Evolutionary conservation across 2,329 filamentous ascomycete species (phyloP), one percentile per base, ranked within the genome.

Genomic region (Pleoardoris graminearum): DNA sequence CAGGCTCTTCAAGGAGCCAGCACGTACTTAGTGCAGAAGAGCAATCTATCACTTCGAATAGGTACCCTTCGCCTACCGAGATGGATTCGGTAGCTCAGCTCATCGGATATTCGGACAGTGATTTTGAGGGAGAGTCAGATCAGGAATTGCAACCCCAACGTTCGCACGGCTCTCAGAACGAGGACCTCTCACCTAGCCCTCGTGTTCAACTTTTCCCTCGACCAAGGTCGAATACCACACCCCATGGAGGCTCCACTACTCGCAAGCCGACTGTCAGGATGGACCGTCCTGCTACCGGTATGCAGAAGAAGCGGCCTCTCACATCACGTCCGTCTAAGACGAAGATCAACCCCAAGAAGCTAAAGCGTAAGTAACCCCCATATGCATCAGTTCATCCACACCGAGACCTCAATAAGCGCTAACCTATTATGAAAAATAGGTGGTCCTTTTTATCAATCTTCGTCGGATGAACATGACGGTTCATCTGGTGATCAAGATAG

Each of bases 111-210:
- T 17, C 43, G 1, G 37, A 48, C 11, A 52, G 50, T 29, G 37
- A 48, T 23, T 27, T 37, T 23, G 30, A 43, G 25, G 50, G 43
- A 43, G 44, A 48, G 16, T 48, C 37, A 14, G 38, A 43, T 10
- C 14, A 23, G 3, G 23, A 30, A 4, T 30, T 11, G 33, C 22
- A 23, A 7, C 4, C 22, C n/a, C 7, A 14, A 46, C 10, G 22
- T n/a, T 14, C 11, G 3, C n/a, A 25, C 5, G 8, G 21, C 22
- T 8, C 14, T 19, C 32, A 27, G 1, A 19, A 19, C 12, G 2
- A 7, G n/a, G 17, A 16, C 12, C 29, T 8, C 2, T 22, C 29
- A 8, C 19, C 6, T 35, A 14, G 3, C 7, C 11, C 37, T 5
- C 37, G 11, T 4, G 16, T 7, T 11, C 14, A 22, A 14, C 19